phyloP scores from a whole-genome alignment of 208 protist genomes.

The Trichomonas vaginalis region DNA sequence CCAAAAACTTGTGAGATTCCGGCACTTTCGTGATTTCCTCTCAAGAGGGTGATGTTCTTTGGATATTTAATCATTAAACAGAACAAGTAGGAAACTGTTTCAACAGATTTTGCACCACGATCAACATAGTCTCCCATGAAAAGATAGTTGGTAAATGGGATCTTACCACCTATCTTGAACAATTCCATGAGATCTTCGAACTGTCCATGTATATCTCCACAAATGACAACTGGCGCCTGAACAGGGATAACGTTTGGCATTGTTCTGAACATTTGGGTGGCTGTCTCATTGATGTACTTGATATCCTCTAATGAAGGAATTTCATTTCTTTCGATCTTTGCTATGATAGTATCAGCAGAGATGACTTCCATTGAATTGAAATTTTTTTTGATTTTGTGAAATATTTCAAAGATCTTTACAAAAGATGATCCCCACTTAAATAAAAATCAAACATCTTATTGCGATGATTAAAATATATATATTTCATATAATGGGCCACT shows the following conservation, averaged over 20 bases:
- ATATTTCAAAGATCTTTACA: too few relatives aligned
- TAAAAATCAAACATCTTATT: too few relatives aligned
- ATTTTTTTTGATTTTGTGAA: too few relatives aligned
- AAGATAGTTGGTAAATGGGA: conserved; percentile 86
- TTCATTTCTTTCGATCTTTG: background rate
- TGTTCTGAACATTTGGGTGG: background rate
- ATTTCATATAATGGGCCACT: too few relatives aligned
- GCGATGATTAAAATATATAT: too few relatives aligned
- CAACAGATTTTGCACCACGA: conserved; percentile 42
- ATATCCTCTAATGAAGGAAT: background rate
- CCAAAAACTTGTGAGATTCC: conserved; percentile 72
- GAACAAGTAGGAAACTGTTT: conserved; percentile 70
- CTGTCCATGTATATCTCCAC: background rate
- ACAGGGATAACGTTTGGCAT: background rate
- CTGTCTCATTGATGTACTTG: background rate
- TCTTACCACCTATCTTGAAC: conserved; percentile 55
- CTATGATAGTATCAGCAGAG: background rate
- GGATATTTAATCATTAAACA: conserved; percentile 73
- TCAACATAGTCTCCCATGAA: conserved; percentile 61
- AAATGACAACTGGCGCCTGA: background rate
- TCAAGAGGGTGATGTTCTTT: conserved; percentile 73
- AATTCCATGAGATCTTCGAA: conserved; percentile 56
- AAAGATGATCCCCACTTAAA: too few relatives aligned
- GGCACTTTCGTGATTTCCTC: conserved; percentile 89
- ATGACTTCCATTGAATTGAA: background rate